Conservation (phyloP, 2,329 filamentous ascomycete species). For the Ascochyta clinopodiicola region DNA sequence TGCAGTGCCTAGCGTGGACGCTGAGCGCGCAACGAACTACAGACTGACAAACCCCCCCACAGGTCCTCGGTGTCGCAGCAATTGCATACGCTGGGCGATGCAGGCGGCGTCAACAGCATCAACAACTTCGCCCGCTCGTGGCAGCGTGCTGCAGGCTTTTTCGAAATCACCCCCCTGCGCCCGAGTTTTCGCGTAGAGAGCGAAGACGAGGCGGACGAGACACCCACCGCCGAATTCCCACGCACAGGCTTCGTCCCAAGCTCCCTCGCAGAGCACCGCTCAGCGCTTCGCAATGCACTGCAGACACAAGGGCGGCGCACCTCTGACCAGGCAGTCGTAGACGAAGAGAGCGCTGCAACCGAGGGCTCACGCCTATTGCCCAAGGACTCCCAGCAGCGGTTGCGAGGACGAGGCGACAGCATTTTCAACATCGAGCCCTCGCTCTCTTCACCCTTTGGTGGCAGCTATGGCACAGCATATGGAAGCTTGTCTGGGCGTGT, state of each 20-base stretch:
- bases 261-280: constrained; percentile 49
- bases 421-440: constrained; percentile 59
- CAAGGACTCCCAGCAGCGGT: constrained; percentile 33
- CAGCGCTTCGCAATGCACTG: constrained; percentile 52
- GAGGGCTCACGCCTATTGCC: constrained; percentile 42
- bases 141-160: constrained; percentile 87
- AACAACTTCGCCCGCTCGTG: constrained; percentile 92
- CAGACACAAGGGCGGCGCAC: constrained; percentile 44
- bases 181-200: constrained; percentile 69
- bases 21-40: constrained; percentile 1
- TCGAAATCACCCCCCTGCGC: constrained; percentile 82
- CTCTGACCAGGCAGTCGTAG: constrained; percentile 48
- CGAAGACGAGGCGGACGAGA: constrained; percentile 36
- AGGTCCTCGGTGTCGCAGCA: constrained; percentile 59
- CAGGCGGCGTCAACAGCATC: constrained; percentile 91
- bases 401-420: constrained; percentile 49
- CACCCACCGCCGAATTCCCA: constrained; percentile 44
- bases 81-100: constrained; percentile 64
- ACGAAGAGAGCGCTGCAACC: constrained; percentile 42
- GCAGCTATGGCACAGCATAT: constrained; percentile 72
- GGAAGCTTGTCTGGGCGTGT: constrained; percentile 64
- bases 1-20: background rate
- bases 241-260: constrained; percentile 40
- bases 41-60: constrained; percentile 10
- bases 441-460: constrained; percentile 72